Evolutionary conservation across 768 basidiomycete species (phyloP), one percentile per base, ranked within the genome.

Genomic region (Crepidotus variabilis): DNA sequence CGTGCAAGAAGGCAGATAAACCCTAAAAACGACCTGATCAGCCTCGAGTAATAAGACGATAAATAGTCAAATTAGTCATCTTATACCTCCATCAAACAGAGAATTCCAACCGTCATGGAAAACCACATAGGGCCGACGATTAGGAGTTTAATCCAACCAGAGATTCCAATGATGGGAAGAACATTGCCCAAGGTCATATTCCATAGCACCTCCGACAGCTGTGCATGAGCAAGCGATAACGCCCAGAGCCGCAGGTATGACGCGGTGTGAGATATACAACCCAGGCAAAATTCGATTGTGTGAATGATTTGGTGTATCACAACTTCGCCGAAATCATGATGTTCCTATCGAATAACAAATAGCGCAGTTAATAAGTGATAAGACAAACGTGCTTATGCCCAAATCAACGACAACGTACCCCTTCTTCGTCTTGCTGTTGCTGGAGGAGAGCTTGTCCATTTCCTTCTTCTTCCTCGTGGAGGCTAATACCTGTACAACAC

Each of bases 241-340:
- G 97, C 97, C 96, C 96, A 98, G 36, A 99, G 79, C 68, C 96
- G 90, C 49, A 94, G 83, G 72, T 92, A 92, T 14, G 90, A 93
- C 11, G 92, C 92, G 1, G 96, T 98, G 71, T 98, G 96, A 60
- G 96, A 98, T 66, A 98, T 98, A 71, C 96, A 98, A 6, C 96
- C 97, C 33, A 99, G 85, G 69, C 97, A 99, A 74, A 98, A 99
- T 75, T 99, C 97, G 72, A 99, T 98, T 22, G 94, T 96, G 73
- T 98, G 97, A 66, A 99, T 99, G 59, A 97, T 79, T 71, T 99
- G 97, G 73, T 99, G 96, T 57, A 98, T 91, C 21, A 97, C 84
- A 57, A 97, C 84, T 71, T 99, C 97, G 67, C 94, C 78, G 71
- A 98, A 92, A 66, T 97, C 94, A 69, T 95, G 92, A 49, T 90